Evolutionary conservation across 352 stramenopile genomes (phyloP).

Genomic region (Phytophthora podocarpi): DNA sequence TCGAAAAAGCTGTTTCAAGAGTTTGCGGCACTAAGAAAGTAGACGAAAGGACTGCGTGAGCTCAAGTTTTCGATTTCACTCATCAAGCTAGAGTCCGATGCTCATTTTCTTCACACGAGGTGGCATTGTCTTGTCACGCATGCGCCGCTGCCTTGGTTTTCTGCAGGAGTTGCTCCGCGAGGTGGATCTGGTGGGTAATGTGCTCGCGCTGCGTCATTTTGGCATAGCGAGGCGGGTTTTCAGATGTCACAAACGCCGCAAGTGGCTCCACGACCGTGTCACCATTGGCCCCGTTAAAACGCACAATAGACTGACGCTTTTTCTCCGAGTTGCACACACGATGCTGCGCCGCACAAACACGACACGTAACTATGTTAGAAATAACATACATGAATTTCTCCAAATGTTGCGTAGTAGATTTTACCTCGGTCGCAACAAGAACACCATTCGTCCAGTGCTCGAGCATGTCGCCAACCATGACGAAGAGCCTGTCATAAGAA

Average conservation of each 20-base stretch:
- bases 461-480: slow-evolving; percentile 84
- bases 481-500: slow-evolving; percentile 45
- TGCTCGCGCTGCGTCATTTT: slow-evolving; percentile 73
- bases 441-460: slow-evolving; percentile 85
- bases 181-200: slow-evolving; percentile 54
- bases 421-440: slow-evolving; percentile 72
- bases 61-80: slow-evolving; percentile 7
- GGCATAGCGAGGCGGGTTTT: slow-evolving; percentile 60
- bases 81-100: not conserved
- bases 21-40: slow-evolving; percentile 77
- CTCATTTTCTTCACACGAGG: slow-evolving; percentile 1
- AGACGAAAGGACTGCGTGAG: slow-evolving; percentile 8
- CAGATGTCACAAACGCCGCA: slow-evolving; percentile 52
- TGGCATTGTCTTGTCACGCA: slow-evolving; percentile 14
- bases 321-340: slow-evolving; percentile 76
- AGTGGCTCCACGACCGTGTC: slow-evolving; percentile 75
- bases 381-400: not conserved
- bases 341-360: slow-evolving; percentile 48
- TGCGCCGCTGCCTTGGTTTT: slow-evolving; percentile 61
- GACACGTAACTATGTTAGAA: not conserved
- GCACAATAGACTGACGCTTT: slow-evolving; percentile 84
- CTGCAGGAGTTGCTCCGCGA: slow-evolving; percentile 60
- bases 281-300: slow-evolving; percentile 80
- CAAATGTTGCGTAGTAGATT: not conserved
- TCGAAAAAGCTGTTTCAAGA: slow-evolving; percentile 73